Conservation (phyloP, 768 basidiomycete genomes). For the Phanerodontia chrysosporium region DNA sequence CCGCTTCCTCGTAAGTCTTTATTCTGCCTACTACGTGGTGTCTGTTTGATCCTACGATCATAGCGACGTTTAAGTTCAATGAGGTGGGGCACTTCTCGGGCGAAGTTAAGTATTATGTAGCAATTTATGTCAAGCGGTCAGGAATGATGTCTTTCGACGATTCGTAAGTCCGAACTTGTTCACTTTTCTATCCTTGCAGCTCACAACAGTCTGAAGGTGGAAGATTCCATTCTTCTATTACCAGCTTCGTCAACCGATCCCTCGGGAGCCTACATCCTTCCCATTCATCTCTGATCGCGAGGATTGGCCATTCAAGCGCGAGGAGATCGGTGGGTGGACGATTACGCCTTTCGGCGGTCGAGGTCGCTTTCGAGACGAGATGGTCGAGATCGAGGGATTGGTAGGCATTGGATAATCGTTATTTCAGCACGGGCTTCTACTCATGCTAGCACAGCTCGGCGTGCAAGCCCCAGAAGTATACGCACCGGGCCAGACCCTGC, state of each 20-base stretch:
- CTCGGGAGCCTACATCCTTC: neutral
- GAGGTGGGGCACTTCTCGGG: constrained; percentile 5
- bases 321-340: constrained; percentile 12
- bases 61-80: neutral
- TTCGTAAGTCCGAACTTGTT: neutral
- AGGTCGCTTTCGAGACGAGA: constrained; percentile 8
- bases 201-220: neutral
- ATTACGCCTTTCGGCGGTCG: constrained; percentile 11
- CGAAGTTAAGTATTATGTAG: constrained; percentile 6
- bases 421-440: neutral
- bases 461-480: constrained; percentile 11
- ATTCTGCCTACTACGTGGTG: neutral
- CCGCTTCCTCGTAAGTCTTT: constrained; percentile 5
- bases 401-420: neutral
- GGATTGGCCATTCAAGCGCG: constrained; percentile 8
- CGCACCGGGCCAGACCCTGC: constrained; percentile 5
- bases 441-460: constrained; percentile 2
- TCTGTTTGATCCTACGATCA: neutral
- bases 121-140: constrained; percentile 2
- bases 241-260: constrained; percentile 1
- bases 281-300: constrained; percentile 6
- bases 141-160: constrained; percentile 5
- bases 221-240: constrained; percentile 5
- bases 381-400: constrained; percentile 11
- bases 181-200: neutral